Evolutionary conservation across 2,329 filamentous ascomycete genomes (phyloP), one percentile per base, ranked within the genome.

Genomic region (Colletotrichum sansevieriae): DNA sequence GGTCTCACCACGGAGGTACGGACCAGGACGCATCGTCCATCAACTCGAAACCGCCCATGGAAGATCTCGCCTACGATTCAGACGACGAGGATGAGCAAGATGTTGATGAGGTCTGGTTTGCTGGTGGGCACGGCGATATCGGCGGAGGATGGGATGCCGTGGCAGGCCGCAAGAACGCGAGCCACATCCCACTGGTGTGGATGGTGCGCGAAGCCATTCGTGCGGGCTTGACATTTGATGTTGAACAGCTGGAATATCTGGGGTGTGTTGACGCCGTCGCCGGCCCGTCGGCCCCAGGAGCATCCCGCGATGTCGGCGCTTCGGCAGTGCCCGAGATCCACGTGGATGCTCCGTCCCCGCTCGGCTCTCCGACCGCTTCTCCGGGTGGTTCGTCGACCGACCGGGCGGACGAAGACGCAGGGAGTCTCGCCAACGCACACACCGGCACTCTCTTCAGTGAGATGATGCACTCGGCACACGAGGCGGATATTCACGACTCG

Each of bases 51-150:
- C 73, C 52, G 3, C 70, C 70, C 10, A 56, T 74, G 0, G 75
- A 74, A 18, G 76, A 77, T 4, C 60, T 69, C n/a, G 80, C 82
- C 0, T 80, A 83, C 6, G 81, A 82, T 8, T 82, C 81, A 0
- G 81, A 84, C 9, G 82, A 68, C 22, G 83, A 83, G 2, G 79
- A 78, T 0, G 83, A 85, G 1, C 92, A 95, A 74, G 91, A 95
- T 72, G 91, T 95, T 55, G 87, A 92, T 68, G 93, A 96, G 74
- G 87, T 95, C 1, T 93, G 91, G 91, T 96, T 96, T 74, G 85
- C 92, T 0, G 93, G 93, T 9, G 90, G 90, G 11, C 93, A 97
- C 71, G 92, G 88, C 2, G 92, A 95, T 71, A 89, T 95, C 35
- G 92, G 92, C 1, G 92, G 92, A 10, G 92, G 92, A 0, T 94